Evolutionary conservation across 1,284 basidiomycete genomes (phyloP).

Genomic region (Naganishia liquefaciens): DNA sequence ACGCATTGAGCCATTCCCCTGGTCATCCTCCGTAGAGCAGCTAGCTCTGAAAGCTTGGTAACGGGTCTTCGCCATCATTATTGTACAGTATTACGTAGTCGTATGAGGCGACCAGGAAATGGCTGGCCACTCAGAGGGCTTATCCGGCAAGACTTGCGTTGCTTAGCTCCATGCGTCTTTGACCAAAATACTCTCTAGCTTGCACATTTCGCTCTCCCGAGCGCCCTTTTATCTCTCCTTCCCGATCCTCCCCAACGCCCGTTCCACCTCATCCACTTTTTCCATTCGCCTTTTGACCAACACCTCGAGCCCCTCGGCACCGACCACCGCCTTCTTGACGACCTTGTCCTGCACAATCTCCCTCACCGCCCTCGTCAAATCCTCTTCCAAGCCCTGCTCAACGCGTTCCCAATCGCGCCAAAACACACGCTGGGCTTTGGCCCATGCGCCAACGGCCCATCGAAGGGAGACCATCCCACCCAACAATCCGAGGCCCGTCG

Average conservation of each 20-base stretch:
- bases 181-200: too few relatives aligned
- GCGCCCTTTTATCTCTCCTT: too few relatives aligned
- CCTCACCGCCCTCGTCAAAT: conserved; percentile 48
- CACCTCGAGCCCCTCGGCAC: conserved; percentile 24
- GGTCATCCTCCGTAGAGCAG: too few relatives aligned
- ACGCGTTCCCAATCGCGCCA: conserved; percentile 71
- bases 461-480: conserved; percentile 61
- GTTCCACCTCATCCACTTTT: conserved; percentile 25
- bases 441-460: conserved; percentile 71
- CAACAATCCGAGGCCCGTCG: conserved; percentile 64
- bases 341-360: conserved; percentile 11
- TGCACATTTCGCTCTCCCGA: too few relatives aligned
- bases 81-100: too few relatives aligned
- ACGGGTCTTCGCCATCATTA: too few relatives aligned
- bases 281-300: conserved; percentile 11
- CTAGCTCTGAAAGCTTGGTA: too few relatives aligned
- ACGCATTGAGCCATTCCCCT: too few relatives aligned
- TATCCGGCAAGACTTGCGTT: too few relatives aligned
- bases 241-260: background rate
- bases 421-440: conserved; percentile 68
- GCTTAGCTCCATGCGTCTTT: too few relatives aligned
- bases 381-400: conserved; percentile 67
- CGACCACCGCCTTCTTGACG: conserved; percentile 11
- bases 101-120: too few relatives aligned
- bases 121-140: too few relatives aligned